Percentiles rank a stretch among this genome's conserved stretches.
Evolutionary conservation across 148 eudicot species (phyloP).

Genomic region (Chenopodium berlandieri): DNA sequence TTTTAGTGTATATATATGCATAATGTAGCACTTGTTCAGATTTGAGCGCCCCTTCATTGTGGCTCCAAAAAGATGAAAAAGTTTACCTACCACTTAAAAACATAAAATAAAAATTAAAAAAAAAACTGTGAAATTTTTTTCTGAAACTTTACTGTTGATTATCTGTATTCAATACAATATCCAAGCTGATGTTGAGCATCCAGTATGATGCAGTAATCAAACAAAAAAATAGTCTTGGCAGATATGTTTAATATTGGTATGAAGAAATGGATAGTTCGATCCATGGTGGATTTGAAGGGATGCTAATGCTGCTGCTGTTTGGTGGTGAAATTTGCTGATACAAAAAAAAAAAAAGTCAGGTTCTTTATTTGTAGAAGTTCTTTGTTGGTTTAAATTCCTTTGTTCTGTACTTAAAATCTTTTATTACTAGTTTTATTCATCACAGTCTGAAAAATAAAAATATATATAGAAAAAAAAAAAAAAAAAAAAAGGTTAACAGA

Average conservation of each 20-base stretch:
- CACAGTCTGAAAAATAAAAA: neutral
- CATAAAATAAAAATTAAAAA: conserved; percentile 18
- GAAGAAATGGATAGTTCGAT: conserved; percentile 1
- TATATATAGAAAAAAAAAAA: neutral
- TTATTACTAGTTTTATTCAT: conserved; percentile 7
- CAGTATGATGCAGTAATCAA: conserved; percentile 1
- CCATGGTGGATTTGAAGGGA: conserved; percentile 29
- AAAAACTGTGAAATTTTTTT: neutral
- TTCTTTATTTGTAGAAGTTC: conserved; percentile 9
- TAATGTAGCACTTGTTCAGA: conserved; percentile 21
- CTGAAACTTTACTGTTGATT: conserved; percentile 5
- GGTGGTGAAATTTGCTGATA: neutral
- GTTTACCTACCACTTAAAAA: neutral
- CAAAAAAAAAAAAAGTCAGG: conserved; percentile 11
- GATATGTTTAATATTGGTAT: conserved; percentile 4
- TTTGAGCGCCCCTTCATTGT: conserved; percentile 33
- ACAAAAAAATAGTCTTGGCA: conserved; percentile 5
- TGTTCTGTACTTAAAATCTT: conserved; percentile 12
- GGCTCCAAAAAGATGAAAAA: conserved; percentile 22
- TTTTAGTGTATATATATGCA: conserved; percentile 18
- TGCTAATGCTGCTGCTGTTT: conserved; percentile 11
- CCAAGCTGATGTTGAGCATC: conserved; percentile 6
- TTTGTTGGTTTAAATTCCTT: conserved; percentile 5
- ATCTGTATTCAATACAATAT: neutral
- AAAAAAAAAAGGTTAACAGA: too few relatives aligned